Evolutionary conservation across 192 early-diverging fungal species (phyloP), one percentile per base, ranked within the genome.

Genomic region (Coemansia erecta): DNA sequence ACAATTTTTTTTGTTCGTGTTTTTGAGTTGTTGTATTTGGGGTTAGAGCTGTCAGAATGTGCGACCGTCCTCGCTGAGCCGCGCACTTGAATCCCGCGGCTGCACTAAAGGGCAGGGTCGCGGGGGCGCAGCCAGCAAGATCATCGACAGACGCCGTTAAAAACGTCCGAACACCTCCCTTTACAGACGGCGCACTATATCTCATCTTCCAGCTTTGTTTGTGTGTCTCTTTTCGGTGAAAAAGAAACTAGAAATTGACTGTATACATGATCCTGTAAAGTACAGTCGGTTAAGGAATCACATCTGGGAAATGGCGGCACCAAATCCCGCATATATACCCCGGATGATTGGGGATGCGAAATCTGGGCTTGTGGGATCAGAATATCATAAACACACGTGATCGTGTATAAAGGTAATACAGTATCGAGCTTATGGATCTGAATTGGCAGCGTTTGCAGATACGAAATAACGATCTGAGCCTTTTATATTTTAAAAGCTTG

Each of bases 221-320:
- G 66, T 69, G 63, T 76, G 73, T 70, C 73, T 70, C 21, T 66
- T 63, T 76, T 70, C 67, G 69, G 60, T 77, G 69, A 72, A 77
- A 71, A 77, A 67, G 68, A 71, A 47, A 77, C 73, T 71, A 68
- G 68, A 77, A 56, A 71, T 77, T 58, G 59, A 77, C 74, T 77
- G 68, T 77, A 77, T 68, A 77, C 74, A 68, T 70, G 58, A 77
- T 77, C 74, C 74, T 77, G 74, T 64, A 65, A 62, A 76, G 73
- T 70, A 76, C 66, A 76, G 73, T 76, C 73, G 66, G 53, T 65
- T 64, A 60, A 74, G 44, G 66, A 53, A 47, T 37, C 39, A 17
- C 9, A 9, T 35, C 18, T 28, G 9, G 15, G 4, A 17, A 28
- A n/a, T 53, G 11, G 28, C 28, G 4, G 51, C 7, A 15, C 14